A percentile compares a stretch with the other conserved stretches of the same genome.
Evolutionary conservation across 2,329 filamentous ascomycete species (phyloP).

Genomic region (Aspergillus quadricinctus): DNA sequence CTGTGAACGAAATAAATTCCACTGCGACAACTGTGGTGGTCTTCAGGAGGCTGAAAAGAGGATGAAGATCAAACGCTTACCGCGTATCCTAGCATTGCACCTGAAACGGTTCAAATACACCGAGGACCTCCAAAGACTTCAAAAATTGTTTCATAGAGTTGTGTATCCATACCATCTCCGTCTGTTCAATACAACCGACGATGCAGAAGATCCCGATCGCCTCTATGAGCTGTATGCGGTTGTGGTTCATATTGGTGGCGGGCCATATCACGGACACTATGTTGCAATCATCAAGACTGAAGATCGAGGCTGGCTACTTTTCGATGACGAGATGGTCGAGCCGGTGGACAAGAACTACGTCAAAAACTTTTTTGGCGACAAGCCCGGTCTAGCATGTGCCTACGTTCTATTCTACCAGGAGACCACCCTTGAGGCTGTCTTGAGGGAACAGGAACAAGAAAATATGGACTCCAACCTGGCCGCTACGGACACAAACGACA

Average conservation of each 20-base stretch:
- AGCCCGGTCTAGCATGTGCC: constrained; percentile 82
- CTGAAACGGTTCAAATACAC: constrained; percentile 98
- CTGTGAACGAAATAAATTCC: constrained; percentile 97
- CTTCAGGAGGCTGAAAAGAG: constrained; percentile 96
- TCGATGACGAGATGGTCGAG: constrained; percentile 98
- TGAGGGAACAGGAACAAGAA: constrained; percentile 79
- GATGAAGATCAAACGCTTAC: constrained; percentile 97
- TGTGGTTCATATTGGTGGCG: constrained; percentile 93
- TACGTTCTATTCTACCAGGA: constrained; percentile 99
- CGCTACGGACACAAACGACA: constrained; percentile 46
- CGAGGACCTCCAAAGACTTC: constrained; percentile 85
- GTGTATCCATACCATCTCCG: constrained; percentile 96
- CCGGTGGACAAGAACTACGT: constrained; percentile 96
- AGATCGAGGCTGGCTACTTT: constrained; percentile 90
- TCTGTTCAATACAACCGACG: constrained; percentile 95
- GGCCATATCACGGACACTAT: constrained; percentile 96
- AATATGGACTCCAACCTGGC: constrained; percentile 44
- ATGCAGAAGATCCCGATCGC: constrained; percentile 87
- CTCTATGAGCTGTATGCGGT: constrained; percentile 96
- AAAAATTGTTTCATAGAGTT: constrained; percentile 95
- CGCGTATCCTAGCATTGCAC: constrained; percentile 85
- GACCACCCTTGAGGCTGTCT: constrained; percentile 64
- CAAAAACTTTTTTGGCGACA: constrained; percentile 94
- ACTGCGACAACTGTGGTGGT: constrained; percentile 95
- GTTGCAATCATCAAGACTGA: constrained; percentile 97